phyloP scores from a whole-genome alignment of 1,284 basidiomycete genomes.

The Malassezia nana region DNA sequence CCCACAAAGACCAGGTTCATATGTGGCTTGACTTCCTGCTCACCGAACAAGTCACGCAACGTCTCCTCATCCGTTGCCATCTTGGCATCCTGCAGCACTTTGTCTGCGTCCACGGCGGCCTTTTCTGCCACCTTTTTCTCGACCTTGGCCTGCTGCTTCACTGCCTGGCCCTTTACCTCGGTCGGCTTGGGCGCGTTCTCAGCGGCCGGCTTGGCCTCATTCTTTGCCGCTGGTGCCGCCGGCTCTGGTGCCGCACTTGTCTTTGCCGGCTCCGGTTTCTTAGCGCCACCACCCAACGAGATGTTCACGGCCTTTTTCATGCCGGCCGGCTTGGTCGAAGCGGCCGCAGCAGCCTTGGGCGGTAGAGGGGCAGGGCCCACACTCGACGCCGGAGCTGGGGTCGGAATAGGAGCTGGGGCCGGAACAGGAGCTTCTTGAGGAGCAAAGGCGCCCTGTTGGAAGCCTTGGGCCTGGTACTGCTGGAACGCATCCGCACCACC shows the following conservation, averaged over 20 bases:
- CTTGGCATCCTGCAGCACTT: conserved; percentile 41
- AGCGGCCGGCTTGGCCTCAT: conserved; percentile 1
- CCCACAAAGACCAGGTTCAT: conserved; percentile 48
- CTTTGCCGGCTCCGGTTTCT: conserved; percentile 15
- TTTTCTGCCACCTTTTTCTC: conserved; percentile 36
- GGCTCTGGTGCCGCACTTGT: conserved; percentile 14
- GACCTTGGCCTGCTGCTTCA: conserved; percentile 22
- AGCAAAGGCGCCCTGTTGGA: conserved; percentile 19
- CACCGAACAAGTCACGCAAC: conserved; percentile 45
- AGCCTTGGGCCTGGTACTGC: conserved; percentile 18
- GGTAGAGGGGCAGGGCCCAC: conserved; percentile 8
- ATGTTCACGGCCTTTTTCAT: conserved; percentile 41
- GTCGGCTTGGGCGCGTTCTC: not conserved
- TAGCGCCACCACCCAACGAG: conserved; percentile 33
- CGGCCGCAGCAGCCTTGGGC: conserved; percentile 22
- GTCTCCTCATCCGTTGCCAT: conserved; percentile 47
- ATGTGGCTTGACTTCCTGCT: conserved; percentile 44
- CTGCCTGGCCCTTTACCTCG: conserved; percentile 15
- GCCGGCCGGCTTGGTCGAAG: conserved; percentile 22
- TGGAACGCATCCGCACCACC: conserved; percentile 9
- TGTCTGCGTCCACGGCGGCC: conserved; percentile 35
- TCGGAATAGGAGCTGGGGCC: not conserved
- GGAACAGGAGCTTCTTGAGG: conserved; percentile 1
- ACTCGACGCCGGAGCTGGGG: not conserved
- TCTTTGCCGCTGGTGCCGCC: not conserved